Conservation (phyloP, 495 filamentous ascomycete species). For the Pyronema domesticum region DNA sequence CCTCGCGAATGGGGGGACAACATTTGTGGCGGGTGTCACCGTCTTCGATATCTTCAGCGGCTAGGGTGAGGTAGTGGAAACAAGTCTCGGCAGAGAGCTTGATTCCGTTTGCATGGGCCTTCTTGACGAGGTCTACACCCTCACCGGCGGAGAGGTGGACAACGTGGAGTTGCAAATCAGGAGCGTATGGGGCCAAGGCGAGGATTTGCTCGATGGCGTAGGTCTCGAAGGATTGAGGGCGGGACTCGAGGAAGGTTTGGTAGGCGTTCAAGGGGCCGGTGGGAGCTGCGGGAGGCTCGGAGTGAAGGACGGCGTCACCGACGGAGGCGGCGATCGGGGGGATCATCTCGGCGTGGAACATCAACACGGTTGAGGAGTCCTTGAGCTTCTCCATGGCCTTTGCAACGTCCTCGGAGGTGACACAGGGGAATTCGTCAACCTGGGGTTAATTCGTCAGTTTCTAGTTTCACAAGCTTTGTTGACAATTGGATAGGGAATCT, state of each 20-base stretch:
- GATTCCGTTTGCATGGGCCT: conserved; percentile 58
- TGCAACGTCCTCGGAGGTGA: conserved; percentile 59
- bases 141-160: conserved; percentile 88
- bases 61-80: conserved; percentile 91
- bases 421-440: conserved; percentile 92
- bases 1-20: conserved; percentile 81
- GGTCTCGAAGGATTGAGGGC: conserved; percentile 77
- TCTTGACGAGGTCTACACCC: conserved; percentile 71
- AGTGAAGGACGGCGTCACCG: conserved; percentile 57
- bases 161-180: conserved; percentile 74
- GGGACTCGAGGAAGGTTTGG: conserved; percentile 78
- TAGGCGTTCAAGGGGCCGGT: conserved; percentile 64
- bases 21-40: conserved; percentile 96
- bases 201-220: conserved; percentile 79
- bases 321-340: conserved; percentile 70
- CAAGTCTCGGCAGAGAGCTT: conserved; percentile 95
- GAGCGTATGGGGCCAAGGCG: conserved; percentile 60
- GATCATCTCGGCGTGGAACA: conserved; percentile 99
- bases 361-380: conserved; percentile 61
- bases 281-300: conserved; percentile 54
- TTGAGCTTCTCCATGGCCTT: conserved; percentile 63
- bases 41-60: conserved; percentile 66
- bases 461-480: background rate
- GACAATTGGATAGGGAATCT: conserved; percentile 23
- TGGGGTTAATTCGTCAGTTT: conserved; percentile 21